Evolutionary conservation across 495 filamentous ascomycete species (phyloP), one percentile per base, ranked within the genome.

Genomic region (Penicillium arizonense): DNA sequence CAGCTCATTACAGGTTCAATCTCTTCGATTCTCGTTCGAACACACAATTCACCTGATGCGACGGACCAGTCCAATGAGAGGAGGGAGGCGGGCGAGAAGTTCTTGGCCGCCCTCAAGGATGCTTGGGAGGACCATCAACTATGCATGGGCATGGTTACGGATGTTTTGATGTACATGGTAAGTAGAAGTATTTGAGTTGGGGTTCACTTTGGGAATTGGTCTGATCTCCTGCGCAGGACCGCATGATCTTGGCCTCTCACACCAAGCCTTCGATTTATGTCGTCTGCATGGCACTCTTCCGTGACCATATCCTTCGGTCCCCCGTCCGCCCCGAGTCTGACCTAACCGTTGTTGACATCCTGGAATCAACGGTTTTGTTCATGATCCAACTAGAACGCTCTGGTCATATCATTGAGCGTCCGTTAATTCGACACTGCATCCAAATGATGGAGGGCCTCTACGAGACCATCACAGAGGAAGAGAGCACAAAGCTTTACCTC

Each of bases 151-250:
- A 97, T 99, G 95, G 86, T 90, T 38, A 94, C 93, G 10, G 95
- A 99, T 65, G 90, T 99, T 30, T 71, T 97, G 33, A 97, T 99
- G 92, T 99, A 99, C 58, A 92, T 99, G 81, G 87, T 89, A 63
- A 51, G 84, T 61, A 0, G 10, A 18, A 18, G 5, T n/a, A 24
- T 24, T 24, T 24, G 23, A 3, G 23, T 6, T 24, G 23, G 28
- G 7, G 28, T 9, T 30, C 5, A 30, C 5, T 30, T 30, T 10
- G 28, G 34, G 26, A 38, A 28, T 7, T 32, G 36, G 11, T 47
- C 40, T 64, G 24, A 43, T 45, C 56, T 3, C 16, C 12, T 41
- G 11, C 23, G 14, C 35, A 79, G 83, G 94, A 99, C 56, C 88
- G 93, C 23, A 82, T 90, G 12, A 87, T 87, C 66, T 86, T 83